Conservation (phyloP, 768 basidiomycete species). For the Leccinum fibrillosum region DNA sequence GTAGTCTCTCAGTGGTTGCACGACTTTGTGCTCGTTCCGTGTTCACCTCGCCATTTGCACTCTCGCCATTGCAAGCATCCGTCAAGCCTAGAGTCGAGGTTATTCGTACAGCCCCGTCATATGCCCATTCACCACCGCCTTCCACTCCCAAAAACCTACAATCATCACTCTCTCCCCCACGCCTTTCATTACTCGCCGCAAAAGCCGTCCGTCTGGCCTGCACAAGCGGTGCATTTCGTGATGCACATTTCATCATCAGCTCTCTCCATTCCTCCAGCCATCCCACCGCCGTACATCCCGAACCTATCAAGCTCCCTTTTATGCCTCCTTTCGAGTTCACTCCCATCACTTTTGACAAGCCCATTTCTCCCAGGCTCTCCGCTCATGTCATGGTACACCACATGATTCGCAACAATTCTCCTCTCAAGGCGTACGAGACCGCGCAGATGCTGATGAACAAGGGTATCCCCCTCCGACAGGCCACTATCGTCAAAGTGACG, state of each 20-base stretch:
- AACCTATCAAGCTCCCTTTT: conserved; percentile 19
- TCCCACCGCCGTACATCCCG: background rate
- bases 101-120: background rate
- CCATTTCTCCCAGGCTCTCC: conserved; percentile 56
- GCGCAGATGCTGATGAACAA: conserved; percentile 51
- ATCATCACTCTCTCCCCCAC: conserved; percentile 7
- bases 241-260: conserved; percentile 58
- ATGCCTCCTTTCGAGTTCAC: conserved; percentile 33
- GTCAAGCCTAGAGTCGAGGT: background rate
- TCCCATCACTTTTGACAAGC: conserved; percentile 45
- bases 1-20: conserved; percentile 19
- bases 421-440: conserved; percentile 46
- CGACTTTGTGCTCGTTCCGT: conserved; percentile 1
- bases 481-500: conserved; percentile 46
- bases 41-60: conserved; percentile 4
- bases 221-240: conserved; percentile 39
- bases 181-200: conserved; percentile 37
- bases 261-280: conserved; percentile 46
- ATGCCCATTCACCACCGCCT: background rate
- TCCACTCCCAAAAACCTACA: background rate
- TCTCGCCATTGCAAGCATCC: conserved; percentile 4
- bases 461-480: conserved; percentile 47
- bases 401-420: conserved; percentile 51
- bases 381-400: conserved; percentile 65
- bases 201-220: conserved; percentile 50